Percentiles rank a stretch among this genome's conserved stretches.
Conservation (phyloP, 2,329 filamentous ascomycete species). For the Alternaria novae-zelandiae region DNA sequence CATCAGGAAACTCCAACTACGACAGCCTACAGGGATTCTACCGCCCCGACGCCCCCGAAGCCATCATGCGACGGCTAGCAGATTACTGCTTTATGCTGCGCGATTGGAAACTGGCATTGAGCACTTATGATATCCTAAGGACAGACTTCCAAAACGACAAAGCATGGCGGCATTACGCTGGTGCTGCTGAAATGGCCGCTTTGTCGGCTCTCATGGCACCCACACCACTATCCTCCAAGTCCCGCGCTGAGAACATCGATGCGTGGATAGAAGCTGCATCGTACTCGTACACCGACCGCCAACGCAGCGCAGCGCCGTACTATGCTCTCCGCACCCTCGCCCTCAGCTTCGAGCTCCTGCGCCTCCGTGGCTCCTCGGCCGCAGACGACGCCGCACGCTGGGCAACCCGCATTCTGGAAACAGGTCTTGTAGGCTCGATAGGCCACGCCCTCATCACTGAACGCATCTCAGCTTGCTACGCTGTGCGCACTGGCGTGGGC, state of each 20-base stretch:
- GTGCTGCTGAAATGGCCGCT: constrained; percentile 93
- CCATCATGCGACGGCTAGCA: constrained; percentile 88
- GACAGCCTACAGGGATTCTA: constrained; percentile 82
- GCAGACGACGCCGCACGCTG: constrained; percentile 88
- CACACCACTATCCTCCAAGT: constrained; percentile 73
- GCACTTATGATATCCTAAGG: constrained; percentile 87
- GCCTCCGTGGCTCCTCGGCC: constrained; percentile 77
- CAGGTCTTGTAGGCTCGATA: constrained; percentile 71
- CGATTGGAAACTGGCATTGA: constrained; percentile 91
- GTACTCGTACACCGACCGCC: constrained; percentile 83
- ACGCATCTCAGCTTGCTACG: constrained; percentile 83
- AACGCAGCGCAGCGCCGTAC: constrained; percentile 76
- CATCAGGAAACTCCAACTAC: constrained; percentile 71
- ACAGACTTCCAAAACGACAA: constrained; percentile 94
- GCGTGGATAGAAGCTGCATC: constrained; percentile 87
- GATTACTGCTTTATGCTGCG: constrained; percentile 97
- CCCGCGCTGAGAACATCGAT: constrained; percentile 80
- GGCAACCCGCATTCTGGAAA: constrained; percentile 79
- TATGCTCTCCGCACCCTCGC: constrained; percentile 79
- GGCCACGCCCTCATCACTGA: constrained; percentile 87
- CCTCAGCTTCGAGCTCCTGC: constrained; percentile 80
- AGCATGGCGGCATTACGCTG: constrained; percentile 94
- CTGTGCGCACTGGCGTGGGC: constrained; percentile 71
- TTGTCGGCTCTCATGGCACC: constrained; percentile 81
- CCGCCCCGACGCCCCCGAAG: constrained; percentile 81